Evolutionary conservation across 495 filamentous ascomycete genomes (phyloP), one percentile per base, ranked within the genome.

Genomic region (Mytilinidion resinicola): DNA sequence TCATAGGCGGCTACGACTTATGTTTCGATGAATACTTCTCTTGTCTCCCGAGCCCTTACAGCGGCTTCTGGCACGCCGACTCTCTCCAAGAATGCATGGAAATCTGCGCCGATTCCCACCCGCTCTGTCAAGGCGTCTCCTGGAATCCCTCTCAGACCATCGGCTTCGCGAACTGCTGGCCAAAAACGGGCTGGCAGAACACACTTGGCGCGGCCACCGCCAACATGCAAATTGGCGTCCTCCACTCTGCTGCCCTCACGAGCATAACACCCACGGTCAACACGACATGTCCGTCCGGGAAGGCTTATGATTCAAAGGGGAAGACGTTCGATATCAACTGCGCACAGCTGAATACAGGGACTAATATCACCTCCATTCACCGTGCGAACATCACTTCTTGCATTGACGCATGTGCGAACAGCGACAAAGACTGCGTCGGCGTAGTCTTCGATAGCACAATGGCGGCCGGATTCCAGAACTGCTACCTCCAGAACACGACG

Each of bases 401-500:
- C 37, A 43, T 63, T 33, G 61, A 63, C 25, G 34, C 56, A 7
- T 63, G 61, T 37, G 50, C 61, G 9, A 34, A 36, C 4, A 44
- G 25, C 51, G 34, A 59, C 17, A 20, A 59, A 8, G 51, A 38
- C 19, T 64, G 62, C 35, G 36, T 61, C 1, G 53, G 57, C 49
- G 39, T 61, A 1, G 12, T 58, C 12, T 61, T 64, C 38, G 62
- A 64, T 25, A 44, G 51, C 39, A 49, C 34, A 7, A 19, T 64
- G n/a, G 9, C 20, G 5, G 37, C 21, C 21, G 62, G 62, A n/a
- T 64, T 54, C 37, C n/a, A 51, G 51, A 64, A 64, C 53, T 64
- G 62, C 39, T 64, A 64, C 21, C 47, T 64, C 11, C 56, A 60
- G 17, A 63, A 59, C 25, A 59, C 61, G 9, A 63, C 56, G 1